phyloP scores from a whole-genome alignment of 2,329 filamentous ascomycete genomes.

The Arthroderma sp. region DNA sequence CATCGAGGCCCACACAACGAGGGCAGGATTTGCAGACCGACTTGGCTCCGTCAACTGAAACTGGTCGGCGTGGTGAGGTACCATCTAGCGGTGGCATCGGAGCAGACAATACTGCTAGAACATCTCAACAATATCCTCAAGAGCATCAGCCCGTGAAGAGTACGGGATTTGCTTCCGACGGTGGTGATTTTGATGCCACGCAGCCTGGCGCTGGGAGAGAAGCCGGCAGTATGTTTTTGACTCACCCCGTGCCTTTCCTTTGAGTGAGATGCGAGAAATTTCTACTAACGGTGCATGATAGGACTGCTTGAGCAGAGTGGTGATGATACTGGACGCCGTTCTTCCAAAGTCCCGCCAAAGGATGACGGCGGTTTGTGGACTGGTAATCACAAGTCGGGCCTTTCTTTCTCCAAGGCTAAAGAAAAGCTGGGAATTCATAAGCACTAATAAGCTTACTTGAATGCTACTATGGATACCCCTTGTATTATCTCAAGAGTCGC shows the following conservation, averaged over 20 bases:
- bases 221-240: constrained; percentile 43
- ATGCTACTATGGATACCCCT: no score
- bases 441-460: no score
- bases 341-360: background rate
- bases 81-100: no score
- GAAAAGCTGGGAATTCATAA: background rate
- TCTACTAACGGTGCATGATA: background rate
- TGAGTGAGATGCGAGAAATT: background rate
- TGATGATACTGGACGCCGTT: background rate
- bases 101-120: no score
- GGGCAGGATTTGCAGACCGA: no score
- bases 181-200: constrained; percentile 33
- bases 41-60: no score
- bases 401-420: background rate
- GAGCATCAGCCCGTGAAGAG: constrained; percentile 38
- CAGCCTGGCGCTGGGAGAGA: constrained; percentile 52
- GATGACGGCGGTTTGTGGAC: constrained; percentile 5
- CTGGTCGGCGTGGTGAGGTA: no score
- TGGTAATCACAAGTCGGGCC: constrained; percentile 3
- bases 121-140: no score
- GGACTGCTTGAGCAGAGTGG: background rate
- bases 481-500: no score
- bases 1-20: no score
- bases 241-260: background rate
- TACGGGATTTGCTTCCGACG: constrained; percentile 48